Conservation (phyloP, 208 protist species). For the Trichomonas tenax region DNA sequence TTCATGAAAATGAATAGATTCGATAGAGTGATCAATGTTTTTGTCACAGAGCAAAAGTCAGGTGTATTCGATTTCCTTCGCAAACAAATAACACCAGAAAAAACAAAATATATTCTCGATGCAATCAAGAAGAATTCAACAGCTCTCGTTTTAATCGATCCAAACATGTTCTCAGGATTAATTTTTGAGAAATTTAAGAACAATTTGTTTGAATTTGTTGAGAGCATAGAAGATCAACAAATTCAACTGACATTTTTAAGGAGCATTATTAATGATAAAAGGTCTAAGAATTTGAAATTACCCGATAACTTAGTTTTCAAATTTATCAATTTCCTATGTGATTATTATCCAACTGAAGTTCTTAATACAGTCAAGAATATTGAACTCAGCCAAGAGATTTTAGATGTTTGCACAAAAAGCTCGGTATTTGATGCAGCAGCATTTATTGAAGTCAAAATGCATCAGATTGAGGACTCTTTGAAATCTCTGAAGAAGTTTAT, state of each 20-base stretch:
- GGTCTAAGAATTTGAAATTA: background rate
- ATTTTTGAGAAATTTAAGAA: background rate
- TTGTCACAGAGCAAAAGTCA: background rate
- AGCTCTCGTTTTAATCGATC: background rate
- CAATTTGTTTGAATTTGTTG: background rate
- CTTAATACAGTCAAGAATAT: background rate
- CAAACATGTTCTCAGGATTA: background rate
- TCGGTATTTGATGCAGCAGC: background rate
- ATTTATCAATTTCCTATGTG: background rate
- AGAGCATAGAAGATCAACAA: background rate
- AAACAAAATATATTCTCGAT: background rate
- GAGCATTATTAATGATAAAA: background rate
- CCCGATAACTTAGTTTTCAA: background rate
- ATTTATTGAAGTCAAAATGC: background rate
- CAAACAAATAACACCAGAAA: background rate
- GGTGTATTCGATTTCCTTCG: background rate
- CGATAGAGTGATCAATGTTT: background rate
- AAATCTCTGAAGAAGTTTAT: background rate
- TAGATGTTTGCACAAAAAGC: background rate
- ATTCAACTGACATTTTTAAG: background rate
- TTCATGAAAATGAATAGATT: background rate
- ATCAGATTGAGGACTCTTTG: background rate
- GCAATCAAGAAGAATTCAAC: background rate
- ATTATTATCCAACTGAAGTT: background rate
- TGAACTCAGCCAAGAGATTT: background rate